Evolutionary conservation across 805 yeast genomes (phyloP).

Genomic region (Sugiyamaella americana): DNA sequence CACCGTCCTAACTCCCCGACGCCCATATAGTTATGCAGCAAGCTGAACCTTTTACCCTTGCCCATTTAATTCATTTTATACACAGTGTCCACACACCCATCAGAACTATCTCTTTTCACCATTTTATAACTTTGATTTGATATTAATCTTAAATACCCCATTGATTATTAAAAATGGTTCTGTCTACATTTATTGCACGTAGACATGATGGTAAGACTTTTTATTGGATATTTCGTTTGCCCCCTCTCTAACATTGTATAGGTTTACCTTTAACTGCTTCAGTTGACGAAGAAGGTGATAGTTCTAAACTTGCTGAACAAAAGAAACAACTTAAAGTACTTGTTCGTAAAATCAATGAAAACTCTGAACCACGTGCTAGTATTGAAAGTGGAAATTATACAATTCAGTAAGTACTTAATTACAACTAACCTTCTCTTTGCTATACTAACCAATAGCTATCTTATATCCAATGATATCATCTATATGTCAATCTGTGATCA

Average conservation of each 20-base stretch:
- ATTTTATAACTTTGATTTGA: too few relatives aligned
- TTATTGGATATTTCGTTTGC: neutral
- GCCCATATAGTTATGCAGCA: too few relatives aligned
- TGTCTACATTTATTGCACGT: constrained; percentile 32
- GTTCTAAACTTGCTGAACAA: constrained; percentile 56
- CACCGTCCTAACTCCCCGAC: too few relatives aligned
- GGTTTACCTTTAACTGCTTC: constrained; percentile 90
- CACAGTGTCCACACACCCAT: too few relatives aligned
- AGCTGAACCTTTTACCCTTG: too few relatives aligned
- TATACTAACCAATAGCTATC: constrained; percentile 38
- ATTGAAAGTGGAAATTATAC: constrained; percentile 69
- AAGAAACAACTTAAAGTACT: constrained; percentile 80
- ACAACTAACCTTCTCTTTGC: neutral
- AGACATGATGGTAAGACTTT: constrained; percentile 23
- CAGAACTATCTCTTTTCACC: too few relatives aligned
- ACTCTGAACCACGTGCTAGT: constrained; percentile 79
- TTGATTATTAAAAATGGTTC: constrained; percentile 30
- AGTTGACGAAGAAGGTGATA: constrained; percentile 67
- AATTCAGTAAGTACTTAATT: constrained; percentile 41
- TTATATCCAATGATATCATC: constrained; percentile 56
- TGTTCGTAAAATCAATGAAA: constrained; percentile 65
- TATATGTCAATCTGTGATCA: constrained; percentile 74
- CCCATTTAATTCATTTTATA: too few relatives aligned
- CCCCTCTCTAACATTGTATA: constrained; percentile 19
- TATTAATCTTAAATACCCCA: too few relatives aligned